phyloP scores from a whole-genome alignment of 495 filamentous ascomycete genomes.

The Hypoxylon fuscum region DNA sequence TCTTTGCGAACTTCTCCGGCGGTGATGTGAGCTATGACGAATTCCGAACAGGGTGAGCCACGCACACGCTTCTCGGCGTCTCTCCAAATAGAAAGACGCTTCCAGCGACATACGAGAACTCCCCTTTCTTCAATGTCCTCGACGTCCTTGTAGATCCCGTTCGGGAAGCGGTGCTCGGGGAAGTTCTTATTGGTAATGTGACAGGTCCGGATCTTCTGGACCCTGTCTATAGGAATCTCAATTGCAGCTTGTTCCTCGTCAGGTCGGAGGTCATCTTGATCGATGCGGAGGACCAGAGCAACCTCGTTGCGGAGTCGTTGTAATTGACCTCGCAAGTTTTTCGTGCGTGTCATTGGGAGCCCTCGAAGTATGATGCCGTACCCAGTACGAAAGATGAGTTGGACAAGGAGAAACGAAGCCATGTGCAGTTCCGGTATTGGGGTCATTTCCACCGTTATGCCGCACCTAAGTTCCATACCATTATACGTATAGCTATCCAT shows the following conservation, averaged over 20 bases:
- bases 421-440: constrained; percentile 26
- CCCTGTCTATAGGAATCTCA: constrained; percentile 47
- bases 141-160: constrained; percentile 25
- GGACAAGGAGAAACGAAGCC: constrained; percentile 54
- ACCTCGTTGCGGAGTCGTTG: constrained; percentile 62
- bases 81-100: constrained; percentile 38
- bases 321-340: constrained; percentile 51
- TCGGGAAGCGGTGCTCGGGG: constrained; percentile 45
- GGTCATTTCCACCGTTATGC: constrained; percentile 48
- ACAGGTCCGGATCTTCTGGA: constrained; percentile 52
- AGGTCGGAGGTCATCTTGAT: constrained; percentile 51
- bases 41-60: constrained; percentile 44
- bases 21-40: constrained; percentile 36
- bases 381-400: constrained; percentile 44
- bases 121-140: constrained; percentile 41
- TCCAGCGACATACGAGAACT: constrained; percentile 53
- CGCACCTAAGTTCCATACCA: constrained; percentile 34
- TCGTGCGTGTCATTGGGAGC: constrained; percentile 48
- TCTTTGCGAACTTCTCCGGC: constrained; percentile 40
- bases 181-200: constrained; percentile 64
- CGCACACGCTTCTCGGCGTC: constrained; percentile 18
- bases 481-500: constrained; percentile 34
- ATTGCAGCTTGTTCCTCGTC: constrained; percentile 55
- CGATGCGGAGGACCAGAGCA: constrained; percentile 58
- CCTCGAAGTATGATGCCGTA: constrained; percentile 51